Evolutionary conservation across 768 basidiomycete species (phyloP).

Genomic region (Lactifluus subvellereus): DNA sequence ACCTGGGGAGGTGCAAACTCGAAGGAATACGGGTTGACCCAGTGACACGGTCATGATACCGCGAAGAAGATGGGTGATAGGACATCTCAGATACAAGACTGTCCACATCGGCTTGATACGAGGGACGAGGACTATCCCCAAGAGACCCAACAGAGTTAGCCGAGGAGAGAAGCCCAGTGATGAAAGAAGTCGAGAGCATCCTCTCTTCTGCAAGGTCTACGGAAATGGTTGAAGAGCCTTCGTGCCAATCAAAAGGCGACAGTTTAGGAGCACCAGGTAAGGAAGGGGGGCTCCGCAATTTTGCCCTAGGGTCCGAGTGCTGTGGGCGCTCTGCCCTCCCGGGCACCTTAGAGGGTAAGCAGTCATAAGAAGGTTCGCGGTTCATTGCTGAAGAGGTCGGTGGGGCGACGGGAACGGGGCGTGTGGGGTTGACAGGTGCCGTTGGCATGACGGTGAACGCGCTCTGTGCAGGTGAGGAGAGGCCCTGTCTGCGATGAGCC

Average conservation of each 20-base stretch:
- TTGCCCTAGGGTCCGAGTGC: not conserved
- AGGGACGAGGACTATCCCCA: constrained; percentile 32
- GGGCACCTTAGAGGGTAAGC: not conserved
- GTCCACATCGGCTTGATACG: constrained; percentile 1
- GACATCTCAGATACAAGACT: constrained; percentile 48
- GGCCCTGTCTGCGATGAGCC: not conserved
- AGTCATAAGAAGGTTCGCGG: not conserved
- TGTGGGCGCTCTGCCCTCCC: not conserved
- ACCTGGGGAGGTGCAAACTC: not conserved
- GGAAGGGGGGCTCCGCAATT: not conserved
- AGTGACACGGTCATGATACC: constrained; percentile 25
- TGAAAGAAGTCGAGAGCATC: constrained; percentile 55
- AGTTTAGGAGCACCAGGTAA: not conserved
- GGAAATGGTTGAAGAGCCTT: constrained; percentile 52
- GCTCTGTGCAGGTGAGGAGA: constrained; percentile 9
- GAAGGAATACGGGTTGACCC: constrained; percentile 18
- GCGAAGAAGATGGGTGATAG: constrained; percentile 34
- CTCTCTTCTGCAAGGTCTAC: constrained; percentile 53
- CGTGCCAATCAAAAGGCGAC: constrained; percentile 52
- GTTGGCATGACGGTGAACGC: constrained; percentile 1
- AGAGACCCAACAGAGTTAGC: constrained; percentile 19
- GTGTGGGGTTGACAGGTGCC: not conserved
- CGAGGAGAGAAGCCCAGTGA: constrained; percentile 45
- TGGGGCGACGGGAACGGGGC: not conserved
- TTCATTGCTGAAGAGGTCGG: not conserved